Evolutionary conservation across 495 filamentous ascomycete species (phyloP).

Genomic region (Pyrenula aspistea): DNA sequence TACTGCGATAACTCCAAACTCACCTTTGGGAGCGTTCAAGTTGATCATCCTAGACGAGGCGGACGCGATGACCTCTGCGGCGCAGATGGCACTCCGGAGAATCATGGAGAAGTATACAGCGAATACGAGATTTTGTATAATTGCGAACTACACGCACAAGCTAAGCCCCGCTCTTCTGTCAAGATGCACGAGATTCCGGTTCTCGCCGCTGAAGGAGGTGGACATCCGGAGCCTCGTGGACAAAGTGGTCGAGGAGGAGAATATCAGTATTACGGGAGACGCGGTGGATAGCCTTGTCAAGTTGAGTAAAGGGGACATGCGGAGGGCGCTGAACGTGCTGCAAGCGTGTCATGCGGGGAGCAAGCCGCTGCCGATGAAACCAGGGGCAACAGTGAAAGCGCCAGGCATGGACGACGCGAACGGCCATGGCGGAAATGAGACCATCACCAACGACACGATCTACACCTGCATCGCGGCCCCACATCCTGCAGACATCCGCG

Average conservation of each 20-base stretch:
- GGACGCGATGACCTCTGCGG: constrained; percentile 93
- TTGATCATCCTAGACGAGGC: constrained; percentile 97
- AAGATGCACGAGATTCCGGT: constrained; percentile 88
- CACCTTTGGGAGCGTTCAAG: constrained; percentile 68
- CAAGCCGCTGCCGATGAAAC: constrained; percentile 54
- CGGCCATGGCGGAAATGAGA: constrained; percentile 46
- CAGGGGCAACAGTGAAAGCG: constrained; percentile 18
- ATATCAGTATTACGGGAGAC: constrained; percentile 67
- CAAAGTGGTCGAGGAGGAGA: constrained; percentile 78
- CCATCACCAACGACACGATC: constrained; percentile 82
- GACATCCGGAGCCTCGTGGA: constrained; percentile 81
- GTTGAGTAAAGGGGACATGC: constrained; percentile 92
- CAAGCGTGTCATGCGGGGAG: constrained; percentile 94
- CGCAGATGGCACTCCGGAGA: constrained; percentile 89
- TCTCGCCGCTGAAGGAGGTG: constrained; percentile 78
- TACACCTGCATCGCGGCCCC: constrained; percentile 97
- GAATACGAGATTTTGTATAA: constrained; percentile 96
- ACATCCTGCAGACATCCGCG: constrained; percentile 75
- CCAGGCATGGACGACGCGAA: constrained; percentile 44
- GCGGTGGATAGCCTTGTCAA: constrained; percentile 71
- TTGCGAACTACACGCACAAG: constrained; percentile 99
- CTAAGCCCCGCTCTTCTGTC: constrained; percentile 90
- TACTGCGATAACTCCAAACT: constrained; percentile 16
- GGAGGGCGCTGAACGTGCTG: constrained; percentile 84
- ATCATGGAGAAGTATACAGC: constrained; percentile 99